These are phyloP conservation scores for Cerioporus squamosus DNA, from an alignment of 1,284 basidiomycete genomes.

Conservation along the genomic window DNA sequence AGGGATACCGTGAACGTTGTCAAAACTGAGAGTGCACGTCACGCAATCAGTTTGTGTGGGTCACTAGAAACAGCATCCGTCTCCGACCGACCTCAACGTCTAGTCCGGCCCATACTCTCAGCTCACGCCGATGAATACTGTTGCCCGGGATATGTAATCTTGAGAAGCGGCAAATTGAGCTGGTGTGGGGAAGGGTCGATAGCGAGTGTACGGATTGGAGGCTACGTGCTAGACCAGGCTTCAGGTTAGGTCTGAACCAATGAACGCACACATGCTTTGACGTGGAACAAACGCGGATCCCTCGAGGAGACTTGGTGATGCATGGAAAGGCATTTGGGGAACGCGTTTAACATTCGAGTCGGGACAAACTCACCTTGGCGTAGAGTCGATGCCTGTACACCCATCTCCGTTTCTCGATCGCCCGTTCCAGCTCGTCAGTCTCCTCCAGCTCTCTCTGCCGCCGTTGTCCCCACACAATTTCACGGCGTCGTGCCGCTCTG, in stretches of 20 bases:
- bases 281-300: not conserved
- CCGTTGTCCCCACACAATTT: conserved; percentile 56
- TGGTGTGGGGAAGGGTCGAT: conserved; percentile 81
- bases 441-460: conserved; percentile 51
- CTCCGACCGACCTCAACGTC: conserved; percentile 75
- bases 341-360: not conserved
- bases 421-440: conserved; percentile 66
- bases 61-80: not conserved
- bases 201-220: conserved; percentile 82
- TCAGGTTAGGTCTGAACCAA: conserved; percentile 14
- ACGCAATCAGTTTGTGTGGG: not conserved
- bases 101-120: conserved; percentile 81
- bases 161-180: conserved; percentile 76
- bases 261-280: conserved; percentile 6
- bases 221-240: conserved; percentile 71
- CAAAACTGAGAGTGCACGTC: conserved; percentile 52
- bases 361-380: conserved; percentile 65
- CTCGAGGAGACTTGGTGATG: not conserved
- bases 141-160: conserved; percentile 75
- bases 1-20: conserved; percentile 82
- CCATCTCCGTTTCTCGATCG: conserved; percentile 59
- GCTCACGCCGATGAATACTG: conserved; percentile 81
- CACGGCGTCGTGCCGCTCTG: conserved; percentile 42
- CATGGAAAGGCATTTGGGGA: not conserved
- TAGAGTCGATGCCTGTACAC: conserved; percentile 79